Conservation (phyloP, 331 rosid species). For the Pyrus hybrid region DNA sequence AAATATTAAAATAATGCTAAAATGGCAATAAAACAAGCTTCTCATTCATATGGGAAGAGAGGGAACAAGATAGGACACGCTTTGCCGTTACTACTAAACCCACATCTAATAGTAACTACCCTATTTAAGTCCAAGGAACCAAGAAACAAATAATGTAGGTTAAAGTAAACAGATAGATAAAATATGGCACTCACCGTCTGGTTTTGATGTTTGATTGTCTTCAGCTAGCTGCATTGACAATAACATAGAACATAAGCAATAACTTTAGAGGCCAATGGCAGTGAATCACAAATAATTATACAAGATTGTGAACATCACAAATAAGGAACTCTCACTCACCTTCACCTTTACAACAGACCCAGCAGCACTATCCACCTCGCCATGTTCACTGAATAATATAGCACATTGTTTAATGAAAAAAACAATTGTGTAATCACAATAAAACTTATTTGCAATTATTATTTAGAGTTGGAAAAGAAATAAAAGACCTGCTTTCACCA, state of each 20-base stretch:
- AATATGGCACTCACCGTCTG: conserved; percentile 55
- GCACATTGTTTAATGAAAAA: background rate
- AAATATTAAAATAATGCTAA: background rate
- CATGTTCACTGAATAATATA: conserved; percentile 24
- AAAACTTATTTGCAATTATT: background rate
- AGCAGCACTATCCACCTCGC: conserved; percentile 24
- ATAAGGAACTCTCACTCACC: conserved; percentile 44
- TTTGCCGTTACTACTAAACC: background rate
- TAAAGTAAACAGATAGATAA: background rate
- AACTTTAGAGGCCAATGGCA: conserved; percentile 11
- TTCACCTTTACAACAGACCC: conserved; percentile 40
- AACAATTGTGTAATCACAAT: background rate
- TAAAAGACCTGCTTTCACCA: conserved; percentile 51
- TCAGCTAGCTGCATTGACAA: conserved; percentile 47
- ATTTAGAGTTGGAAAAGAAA: background rate
- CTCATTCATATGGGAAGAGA: background rate
- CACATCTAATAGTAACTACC: background rate
- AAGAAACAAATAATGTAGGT: background rate
- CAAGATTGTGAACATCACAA: conserved; percentile 5
- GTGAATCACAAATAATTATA: conserved; percentile 9
- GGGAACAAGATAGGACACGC: background rate
- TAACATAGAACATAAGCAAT: conserved; percentile 9
- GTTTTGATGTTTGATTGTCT: conserved; percentile 41
- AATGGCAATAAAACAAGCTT: background rate
- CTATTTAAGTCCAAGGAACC: background rate